phyloP scores from a whole-genome alignment of 768 basidiomycete species.

The Pholiota microspora region DNA sequence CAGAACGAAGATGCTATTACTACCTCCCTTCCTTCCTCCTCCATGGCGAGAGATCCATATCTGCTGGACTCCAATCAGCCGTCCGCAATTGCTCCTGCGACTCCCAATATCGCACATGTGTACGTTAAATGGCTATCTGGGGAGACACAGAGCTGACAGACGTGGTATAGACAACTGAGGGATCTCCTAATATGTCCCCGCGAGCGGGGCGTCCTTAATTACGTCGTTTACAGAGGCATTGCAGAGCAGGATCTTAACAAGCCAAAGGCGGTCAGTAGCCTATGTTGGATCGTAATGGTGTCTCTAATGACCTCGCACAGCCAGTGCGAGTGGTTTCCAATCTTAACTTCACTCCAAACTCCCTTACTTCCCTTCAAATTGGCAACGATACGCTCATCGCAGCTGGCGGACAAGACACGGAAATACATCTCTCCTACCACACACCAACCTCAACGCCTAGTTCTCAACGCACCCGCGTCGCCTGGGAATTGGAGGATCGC shows the following conservation, averaged over 20 bases:
- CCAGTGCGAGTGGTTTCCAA: slow-evolving; percentile 47
- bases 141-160: no score
- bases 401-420: slow-evolving; percentile 71
- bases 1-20: not conserved
- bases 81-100: slow-evolving; percentile 35
- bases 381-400: slow-evolving; percentile 65
- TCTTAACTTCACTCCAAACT: slow-evolving; percentile 61
- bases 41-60: slow-evolving; percentile 41
- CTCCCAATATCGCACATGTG: slow-evolving; percentile 63
- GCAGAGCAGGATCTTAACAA: slow-evolving; percentile 54
- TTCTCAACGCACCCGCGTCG: slow-evolving; percentile 20
- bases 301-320: slow-evolving; percentile 26
- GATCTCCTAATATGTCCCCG: slow-evolving; percentile 75
- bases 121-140: slow-evolving; percentile 25
- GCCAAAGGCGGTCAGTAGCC: slow-evolving; percentile 19
- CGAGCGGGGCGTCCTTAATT: slow-evolving; percentile 62
- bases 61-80: slow-evolving; percentile 41
- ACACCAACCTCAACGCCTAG: slow-evolving; percentile 31
- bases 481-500: slow-evolving; percentile 57
- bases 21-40: not conserved
- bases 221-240: slow-evolving; percentile 48
- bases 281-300: no score
- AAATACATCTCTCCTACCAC: slow-evolving; percentile 60
- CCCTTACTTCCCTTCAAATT: slow-evolving; percentile 55
- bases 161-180: slow-evolving; percentile 59